phyloP scores from a whole-genome alignment of 345 rosid genomes.

The Erodium maritimum region DNA sequence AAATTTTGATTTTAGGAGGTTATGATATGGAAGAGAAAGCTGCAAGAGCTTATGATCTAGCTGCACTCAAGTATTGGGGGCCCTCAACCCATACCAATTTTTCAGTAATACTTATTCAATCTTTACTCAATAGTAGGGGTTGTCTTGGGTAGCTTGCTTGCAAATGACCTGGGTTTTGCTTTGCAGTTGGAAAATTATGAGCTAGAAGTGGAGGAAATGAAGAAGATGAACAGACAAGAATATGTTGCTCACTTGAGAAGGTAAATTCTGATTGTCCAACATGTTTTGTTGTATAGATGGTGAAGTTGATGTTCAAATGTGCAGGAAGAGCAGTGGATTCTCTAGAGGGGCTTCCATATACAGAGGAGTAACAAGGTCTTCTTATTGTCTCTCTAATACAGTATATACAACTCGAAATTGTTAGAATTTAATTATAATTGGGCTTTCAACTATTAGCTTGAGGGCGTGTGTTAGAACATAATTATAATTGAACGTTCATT shows the following conservation, averaged over 20 bases:
- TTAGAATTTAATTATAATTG: too few species aligned
- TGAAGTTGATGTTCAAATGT: not conserved
- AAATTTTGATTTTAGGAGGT: conserved; percentile 54
- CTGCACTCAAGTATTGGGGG: conserved; percentile 99
- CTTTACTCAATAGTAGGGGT: too few species aligned
- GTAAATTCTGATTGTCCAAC: conserved; percentile 10
- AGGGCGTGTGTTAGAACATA: too few species aligned
- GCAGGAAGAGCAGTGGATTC: conserved; percentile 97
- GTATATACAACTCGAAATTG: too few species aligned
- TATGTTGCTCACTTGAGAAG: conserved; percentile 89
- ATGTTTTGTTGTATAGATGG: too few species aligned
- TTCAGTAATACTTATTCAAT: conserved; percentile 43
- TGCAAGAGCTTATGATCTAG: conserved; percentile 92
- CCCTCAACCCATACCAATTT: conserved; percentile 83
- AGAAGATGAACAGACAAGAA: conserved; percentile 80
- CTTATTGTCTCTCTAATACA: conserved; percentile 5
- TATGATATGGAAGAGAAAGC: conserved; percentile 99
- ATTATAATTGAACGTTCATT: not conserved
- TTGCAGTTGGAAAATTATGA: conserved; percentile 65
- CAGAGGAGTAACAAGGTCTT: conserved; percentile 97
- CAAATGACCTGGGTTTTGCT: conserved; percentile 4
- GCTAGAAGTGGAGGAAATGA: conserved; percentile 72
- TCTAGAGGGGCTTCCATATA: conserved; percentile 97
- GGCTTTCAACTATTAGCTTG: too few species aligned
- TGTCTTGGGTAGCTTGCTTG: conserved; percentile 9